phyloP scores from a whole-genome alignment of 2,329 filamentous ascomycete genomes.

The Didymella segeticola region DNA sequence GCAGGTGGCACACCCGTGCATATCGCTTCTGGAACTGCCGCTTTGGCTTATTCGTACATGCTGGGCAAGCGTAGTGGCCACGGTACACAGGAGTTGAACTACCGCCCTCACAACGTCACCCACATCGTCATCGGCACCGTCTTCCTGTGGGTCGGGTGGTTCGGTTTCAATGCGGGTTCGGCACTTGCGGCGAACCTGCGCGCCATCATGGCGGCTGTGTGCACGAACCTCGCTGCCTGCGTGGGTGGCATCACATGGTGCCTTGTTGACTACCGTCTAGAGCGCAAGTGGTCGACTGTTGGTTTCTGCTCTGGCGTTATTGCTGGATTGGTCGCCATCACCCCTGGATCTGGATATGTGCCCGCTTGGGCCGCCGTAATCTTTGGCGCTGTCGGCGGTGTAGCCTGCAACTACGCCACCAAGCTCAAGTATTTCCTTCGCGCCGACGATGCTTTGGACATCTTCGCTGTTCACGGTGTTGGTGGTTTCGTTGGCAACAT shows the following conservation, averaged over 20 bases:
- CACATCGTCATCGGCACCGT: slow-evolving; percentile 92
- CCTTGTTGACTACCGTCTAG: slow-evolving; percentile 84
- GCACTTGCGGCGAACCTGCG: slow-evolving; percentile 82
- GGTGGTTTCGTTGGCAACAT: slow-evolving; percentile 66
- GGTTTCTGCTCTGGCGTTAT: slow-evolving; percentile 93
- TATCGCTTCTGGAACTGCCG: slow-evolving; percentile 81
- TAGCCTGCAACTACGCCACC: slow-evolving; percentile 85
- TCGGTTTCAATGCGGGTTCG: slow-evolving; percentile 90
- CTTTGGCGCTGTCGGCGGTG: slow-evolving; percentile 77
- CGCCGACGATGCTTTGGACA: slow-evolving; percentile 86
- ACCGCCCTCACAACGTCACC: slow-evolving; percentile 90
- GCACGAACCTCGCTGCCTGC: slow-evolving; percentile 84
- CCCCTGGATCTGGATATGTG: slow-evolving; percentile 85
- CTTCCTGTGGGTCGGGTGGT: slow-evolving; percentile 95
- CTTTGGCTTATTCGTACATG: slow-evolving; percentile 90
- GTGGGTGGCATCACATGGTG: slow-evolving; percentile 90
- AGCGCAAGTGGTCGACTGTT: slow-evolving; percentile 91
- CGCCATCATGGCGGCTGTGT: slow-evolving; percentile 83
- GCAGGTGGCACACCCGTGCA: slow-evolving; percentile 91
- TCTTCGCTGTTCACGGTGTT: slow-evolving; percentile 66
- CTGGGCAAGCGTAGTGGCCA: slow-evolving; percentile 85
- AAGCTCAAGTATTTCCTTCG: slow-evolving; percentile 85
- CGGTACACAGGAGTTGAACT: slow-evolving; percentile 87
- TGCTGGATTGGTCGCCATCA: slow-evolving; percentile 85
- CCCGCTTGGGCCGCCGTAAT: slow-evolving; percentile 84